Percentiles rank a stretch among this genome's conserved stretches.
These are phyloP conservation scores for grape (Vitis vinifera) DNA, from an alignment of 164 flowering plant genomes.

Conservation along the genomic window ASM3070453v1 NC_081805.1:27595001-27595500, in stretches of 20 bases:
- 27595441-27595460: slow-evolving; percentile 48
- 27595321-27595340: background rate
- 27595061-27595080: too few species aligned
- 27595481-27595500: slow-evolving; percentile 69
- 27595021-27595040: too few species aligned
- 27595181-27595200: background rate
- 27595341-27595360: background rate
- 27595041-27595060: too few species aligned
- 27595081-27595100: too few species aligned
- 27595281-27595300: background rate
- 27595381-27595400: slow-evolving; percentile 35
- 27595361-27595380: slow-evolving; percentile 14
- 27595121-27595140: too few species aligned
- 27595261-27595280: background rate
- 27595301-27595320: background rate
- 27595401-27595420: slow-evolving; percentile 21
- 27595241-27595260: slow-evolving; percentile 6
- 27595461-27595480: slow-evolving; percentile 62
- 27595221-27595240: background rate
- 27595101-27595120: too few species aligned
- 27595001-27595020: too few species aligned
- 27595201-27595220: background rate
- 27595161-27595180: too few species aligned
- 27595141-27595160: too few species aligned
- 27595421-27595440: slow-evolving; percentile 26